Percentiles rank a stretch among this genome's conserved stretches.
Conservation (phyloP, 805 yeast genomes). For the Candida fluviatilis region DNA sequence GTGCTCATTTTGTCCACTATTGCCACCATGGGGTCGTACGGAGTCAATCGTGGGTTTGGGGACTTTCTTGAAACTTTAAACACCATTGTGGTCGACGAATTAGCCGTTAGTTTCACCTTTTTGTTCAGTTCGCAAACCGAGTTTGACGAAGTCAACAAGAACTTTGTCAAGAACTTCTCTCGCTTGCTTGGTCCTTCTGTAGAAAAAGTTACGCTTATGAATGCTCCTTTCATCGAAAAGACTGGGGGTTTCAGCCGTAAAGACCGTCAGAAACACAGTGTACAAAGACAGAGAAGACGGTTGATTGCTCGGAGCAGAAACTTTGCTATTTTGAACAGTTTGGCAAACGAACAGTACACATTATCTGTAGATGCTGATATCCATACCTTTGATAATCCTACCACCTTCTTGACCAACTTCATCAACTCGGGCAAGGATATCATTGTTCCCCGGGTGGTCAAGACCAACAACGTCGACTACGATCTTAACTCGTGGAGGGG, state of each 20-base stretch:
- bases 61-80: constrained; percentile 27
- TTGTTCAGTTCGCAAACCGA: constrained; percentile 27
- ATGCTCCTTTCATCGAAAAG: constrained; percentile 33
- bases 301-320: constrained; percentile 35
- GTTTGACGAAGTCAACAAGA: constrained; percentile 15
- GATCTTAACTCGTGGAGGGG: constrained; percentile 42
- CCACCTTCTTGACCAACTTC: constrained; percentile 21
- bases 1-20: constrained; percentile 20
- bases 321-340: constrained; percentile 24
- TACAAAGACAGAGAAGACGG: constrained; percentile 33
- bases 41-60: constrained; percentile 24
- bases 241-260: constrained; percentile 12
- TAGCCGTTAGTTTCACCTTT: constrained; percentile 23
- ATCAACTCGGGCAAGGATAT: constrained; percentile 28
- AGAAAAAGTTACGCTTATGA: constrained; percentile 19
- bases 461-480: constrained; percentile 26
- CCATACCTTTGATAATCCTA: constrained; percentile 17
- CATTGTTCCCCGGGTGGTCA: constrained; percentile 31
- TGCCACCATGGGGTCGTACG: constrained; percentile 32
- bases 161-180: constrained; percentile 13
- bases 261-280: constrained; percentile 21
- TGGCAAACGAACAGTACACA: constrained; percentile 27
- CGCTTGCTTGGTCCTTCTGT: constrained; percentile 10
- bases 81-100: constrained; percentile 4
- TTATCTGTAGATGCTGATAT: constrained; percentile 38